A percentile compares a stretch with the other conserved stretches of the same genome.
Evolutionary conservation across 495 filamentous ascomycete genomes (phyloP).

Genomic region (Trichoderma parareesei): DNA sequence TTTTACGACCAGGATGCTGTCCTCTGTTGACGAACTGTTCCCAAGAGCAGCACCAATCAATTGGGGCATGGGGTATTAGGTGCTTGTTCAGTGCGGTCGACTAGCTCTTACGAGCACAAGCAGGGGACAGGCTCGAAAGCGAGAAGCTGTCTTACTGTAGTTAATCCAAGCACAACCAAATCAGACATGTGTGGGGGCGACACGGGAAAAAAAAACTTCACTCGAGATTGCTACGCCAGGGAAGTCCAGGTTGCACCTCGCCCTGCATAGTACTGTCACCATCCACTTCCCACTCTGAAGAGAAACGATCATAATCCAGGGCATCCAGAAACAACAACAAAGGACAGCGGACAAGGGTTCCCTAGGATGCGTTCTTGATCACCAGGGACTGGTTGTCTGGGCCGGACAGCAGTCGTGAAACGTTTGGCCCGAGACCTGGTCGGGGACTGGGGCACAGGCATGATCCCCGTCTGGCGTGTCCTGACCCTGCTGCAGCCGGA

Average conservation of each 20-base stretch:
- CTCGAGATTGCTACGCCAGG: conserved; percentile 1
- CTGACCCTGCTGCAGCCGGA: not conserved
- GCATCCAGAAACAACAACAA: not conserved
- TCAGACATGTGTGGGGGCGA: not conserved
- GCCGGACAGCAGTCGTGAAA: conserved; percentile 9
- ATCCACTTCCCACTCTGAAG: not conserved
- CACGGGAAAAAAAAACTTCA: not conserved
- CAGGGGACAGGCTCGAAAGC: not conserved
- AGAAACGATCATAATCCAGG: not conserved
- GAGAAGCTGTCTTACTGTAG: not conserved
- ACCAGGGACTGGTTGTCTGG: conserved; percentile 1
- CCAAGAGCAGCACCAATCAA: too few relatives aligned
- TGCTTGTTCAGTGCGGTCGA: too few relatives aligned
- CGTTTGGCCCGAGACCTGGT: not conserved
- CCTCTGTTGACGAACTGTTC: too few relatives aligned
- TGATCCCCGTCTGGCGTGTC: not conserved
- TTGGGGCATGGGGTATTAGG: too few relatives aligned
- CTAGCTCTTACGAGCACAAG: not conserved
- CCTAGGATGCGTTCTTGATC: not conserved
- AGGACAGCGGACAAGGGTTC: not conserved
- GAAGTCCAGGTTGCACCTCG: not conserved
- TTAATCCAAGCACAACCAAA: not conserved
- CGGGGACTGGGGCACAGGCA: not conserved
- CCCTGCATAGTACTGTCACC: not conserved
- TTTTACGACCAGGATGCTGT: not conserved